phyloP scores from a whole-genome alignment of 1,284 basidiomycete species.

The Ustilago tritici region DNA sequence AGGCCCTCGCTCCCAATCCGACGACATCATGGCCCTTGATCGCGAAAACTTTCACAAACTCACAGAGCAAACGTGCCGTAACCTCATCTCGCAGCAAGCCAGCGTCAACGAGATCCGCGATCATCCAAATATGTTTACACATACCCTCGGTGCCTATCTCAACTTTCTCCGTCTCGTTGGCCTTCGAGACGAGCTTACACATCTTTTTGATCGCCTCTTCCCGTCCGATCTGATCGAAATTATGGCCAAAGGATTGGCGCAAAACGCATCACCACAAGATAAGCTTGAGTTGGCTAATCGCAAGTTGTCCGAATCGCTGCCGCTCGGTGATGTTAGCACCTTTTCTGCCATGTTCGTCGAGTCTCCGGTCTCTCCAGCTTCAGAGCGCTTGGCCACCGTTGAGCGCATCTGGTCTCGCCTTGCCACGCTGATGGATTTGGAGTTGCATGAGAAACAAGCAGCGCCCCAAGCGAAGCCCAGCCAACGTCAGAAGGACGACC shows the following conservation, averaged over 20 bases:
- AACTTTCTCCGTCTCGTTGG: conserved; percentile 10
- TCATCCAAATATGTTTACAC: conserved; percentile 27
- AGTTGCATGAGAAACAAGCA: conserved; percentile 15
- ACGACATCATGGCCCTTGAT: conserved; percentile 10
- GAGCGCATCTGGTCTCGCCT: conserved; percentile 23
- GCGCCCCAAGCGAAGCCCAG: neutral
- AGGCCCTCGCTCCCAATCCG: neutral
- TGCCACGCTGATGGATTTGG: conserved; percentile 22
- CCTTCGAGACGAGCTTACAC: conserved; percentile 13
- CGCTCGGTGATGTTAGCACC: conserved; percentile 26
- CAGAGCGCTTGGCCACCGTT: conserved; percentile 7
- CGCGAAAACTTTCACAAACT: conserved; percentile 18
- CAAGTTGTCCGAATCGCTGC: conserved; percentile 28
- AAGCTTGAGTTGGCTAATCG: conserved; percentile 36
- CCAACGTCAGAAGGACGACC: neutral
- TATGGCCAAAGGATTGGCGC: conserved; percentile 17
- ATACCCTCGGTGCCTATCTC: conserved; percentile 25
- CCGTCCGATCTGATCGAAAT: conserved; percentile 21
- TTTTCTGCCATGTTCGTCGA: conserved; percentile 11
- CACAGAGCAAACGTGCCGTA: conserved; percentile 32
- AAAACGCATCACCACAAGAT: conserved; percentile 33
- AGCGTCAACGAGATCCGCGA: conserved; percentile 31
- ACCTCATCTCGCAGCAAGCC: conserved; percentile 43
- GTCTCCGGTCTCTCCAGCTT: neutral
- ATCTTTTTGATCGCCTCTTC: conserved; percentile 37